Evolutionary conservation across 805 yeast genomes (phyloP).

Genomic region (Hanseniaspora opuntiae): DNA sequence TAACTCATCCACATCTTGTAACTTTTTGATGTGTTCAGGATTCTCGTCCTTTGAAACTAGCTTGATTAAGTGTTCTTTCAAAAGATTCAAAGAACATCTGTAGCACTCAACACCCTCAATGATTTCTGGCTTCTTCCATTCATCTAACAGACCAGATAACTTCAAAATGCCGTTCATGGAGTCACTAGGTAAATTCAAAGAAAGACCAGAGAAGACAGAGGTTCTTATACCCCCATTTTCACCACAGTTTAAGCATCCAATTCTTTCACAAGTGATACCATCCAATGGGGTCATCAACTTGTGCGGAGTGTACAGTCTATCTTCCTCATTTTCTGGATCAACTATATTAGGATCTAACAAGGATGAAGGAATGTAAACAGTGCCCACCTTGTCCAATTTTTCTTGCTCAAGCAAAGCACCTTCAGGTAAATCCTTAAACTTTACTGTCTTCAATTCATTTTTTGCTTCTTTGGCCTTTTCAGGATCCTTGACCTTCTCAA

Average conservation of each 20-base stretch:
- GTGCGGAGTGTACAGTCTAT: constrained; percentile 36
- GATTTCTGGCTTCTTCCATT: constrained; percentile 68
- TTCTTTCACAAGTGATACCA: constrained; percentile 75
- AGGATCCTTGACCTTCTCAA: constrained; percentile 13
- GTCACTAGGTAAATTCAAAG: constrained; percentile 51
- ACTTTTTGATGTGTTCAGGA: constrained; percentile 13
- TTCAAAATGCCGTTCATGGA: constrained; percentile 31
- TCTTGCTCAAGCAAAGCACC: constrained; percentile 31
- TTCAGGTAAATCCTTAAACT: constrained; percentile 23
- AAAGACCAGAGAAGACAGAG: constrained; percentile 61
- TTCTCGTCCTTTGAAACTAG: constrained; percentile 25
- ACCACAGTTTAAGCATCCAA: constrained; percentile 82
- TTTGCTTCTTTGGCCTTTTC: constrained; percentile 17
- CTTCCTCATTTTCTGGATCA: constrained; percentile 25
- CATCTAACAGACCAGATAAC: constrained; percentile 41
- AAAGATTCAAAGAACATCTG: constrained; percentile 66
- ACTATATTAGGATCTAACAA: constrained; percentile 61
- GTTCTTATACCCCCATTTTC: constrained; percentile 86
- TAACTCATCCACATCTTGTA: constrained; percentile 38
- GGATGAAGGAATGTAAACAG: constrained; percentile 55
- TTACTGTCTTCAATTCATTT: constrained; percentile 20
- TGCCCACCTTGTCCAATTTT: constrained; percentile 44
- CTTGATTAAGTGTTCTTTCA: constrained; percentile 35
- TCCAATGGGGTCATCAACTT: constrained; percentile 77
- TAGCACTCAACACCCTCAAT: constrained; percentile 92